Evolutionary conservation across 331 rosid species (phyloP).

Genomic region (Ulmus americana): DNA sequence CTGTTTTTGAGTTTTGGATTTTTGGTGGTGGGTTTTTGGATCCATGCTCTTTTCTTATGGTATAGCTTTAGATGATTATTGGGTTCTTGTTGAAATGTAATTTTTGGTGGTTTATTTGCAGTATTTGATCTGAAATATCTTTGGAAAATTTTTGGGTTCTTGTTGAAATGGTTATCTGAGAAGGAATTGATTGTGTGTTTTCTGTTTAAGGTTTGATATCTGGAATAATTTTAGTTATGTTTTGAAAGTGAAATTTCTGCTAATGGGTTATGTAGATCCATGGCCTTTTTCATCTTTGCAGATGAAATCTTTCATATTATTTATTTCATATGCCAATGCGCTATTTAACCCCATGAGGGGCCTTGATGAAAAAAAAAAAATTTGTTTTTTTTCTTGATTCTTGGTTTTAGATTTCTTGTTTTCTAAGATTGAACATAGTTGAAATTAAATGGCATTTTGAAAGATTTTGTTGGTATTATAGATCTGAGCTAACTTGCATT

Average conservation of each 20-base stretch:
- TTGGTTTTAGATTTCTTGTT: constrained; percentile 1
- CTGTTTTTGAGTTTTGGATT: background rate
- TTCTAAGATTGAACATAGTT: background rate
- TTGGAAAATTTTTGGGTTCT: constrained; percentile 5
- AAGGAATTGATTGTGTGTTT: constrained; percentile 18
- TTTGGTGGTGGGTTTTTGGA: constrained; percentile 8
- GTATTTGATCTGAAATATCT: constrained; percentile 9
- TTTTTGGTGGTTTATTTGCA: constrained; percentile 1
- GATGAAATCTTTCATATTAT: constrained; percentile 6
- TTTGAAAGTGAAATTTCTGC: constrained; percentile 10
- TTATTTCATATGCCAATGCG: background rate
- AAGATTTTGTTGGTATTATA: background rate
- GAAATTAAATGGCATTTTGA: background rate
- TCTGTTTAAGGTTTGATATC: constrained; percentile 10
- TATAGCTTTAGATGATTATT: no score
- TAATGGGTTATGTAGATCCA: constrained; percentile 35
- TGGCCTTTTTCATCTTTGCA: constrained; percentile 8
- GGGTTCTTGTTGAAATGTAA: no score
- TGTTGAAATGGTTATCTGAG: constrained; percentile 13
- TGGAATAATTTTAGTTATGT: background rate
- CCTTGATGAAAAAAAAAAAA: no score
- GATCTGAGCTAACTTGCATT: constrained; percentile 11
- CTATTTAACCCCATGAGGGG: no score
- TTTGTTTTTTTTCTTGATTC: no score
- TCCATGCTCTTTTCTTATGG: constrained; percentile 1